These are phyloP conservation scores for Lepiota brunneoincarnata DNA, from an alignment of 768 basidiomycete species.

Conservation along the genomic window DNA sequence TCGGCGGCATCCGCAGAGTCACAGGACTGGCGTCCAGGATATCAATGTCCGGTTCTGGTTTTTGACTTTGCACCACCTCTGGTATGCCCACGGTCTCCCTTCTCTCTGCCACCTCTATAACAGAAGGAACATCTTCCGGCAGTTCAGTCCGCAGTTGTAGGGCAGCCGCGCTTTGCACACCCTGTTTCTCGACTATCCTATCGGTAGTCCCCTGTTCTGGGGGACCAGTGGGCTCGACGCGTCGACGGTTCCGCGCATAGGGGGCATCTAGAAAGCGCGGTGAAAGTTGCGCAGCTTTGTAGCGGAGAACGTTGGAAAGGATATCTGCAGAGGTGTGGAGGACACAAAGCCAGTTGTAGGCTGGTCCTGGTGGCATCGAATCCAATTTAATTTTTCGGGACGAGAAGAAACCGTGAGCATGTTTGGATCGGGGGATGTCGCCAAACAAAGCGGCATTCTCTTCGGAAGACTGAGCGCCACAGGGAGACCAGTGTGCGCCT, in stretches of 20 bases:
- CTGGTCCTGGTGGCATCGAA: slow-evolving; percentile 67
- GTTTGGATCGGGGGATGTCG: neutral
- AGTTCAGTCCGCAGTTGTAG: neutral
- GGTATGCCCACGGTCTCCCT: neutral
- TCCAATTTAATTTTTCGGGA: too few relatives aligned
- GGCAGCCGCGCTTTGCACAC: neutral
- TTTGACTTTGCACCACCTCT: neutral
- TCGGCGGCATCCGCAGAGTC: too few relatives aligned
- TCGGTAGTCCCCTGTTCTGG: neutral
- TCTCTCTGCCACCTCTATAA: neutral
- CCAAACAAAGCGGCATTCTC: neutral
- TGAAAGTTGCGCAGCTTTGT: slow-evolving; percentile 45
- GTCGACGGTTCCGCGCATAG: slow-evolving; percentile 6
- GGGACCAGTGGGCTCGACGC: neutral
- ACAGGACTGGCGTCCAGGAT: neutral
- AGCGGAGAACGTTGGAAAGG: slow-evolving; percentile 57
- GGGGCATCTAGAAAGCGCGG: slow-evolving; percentile 17
- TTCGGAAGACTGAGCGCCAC: too few relatives aligned
- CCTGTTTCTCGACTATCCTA: neutral
- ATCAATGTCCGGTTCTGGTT: neutral
- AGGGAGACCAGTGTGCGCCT: too few relatives aligned
- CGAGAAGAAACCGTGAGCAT: neutral
- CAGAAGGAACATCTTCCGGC: neutral
- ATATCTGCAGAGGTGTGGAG: slow-evolving; percentile 59
- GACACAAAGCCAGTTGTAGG: slow-evolving; percentile 73